phyloP scores from a whole-genome alignment of 306 rosid genomes.

The Spatholobus suberectus region DNA sequence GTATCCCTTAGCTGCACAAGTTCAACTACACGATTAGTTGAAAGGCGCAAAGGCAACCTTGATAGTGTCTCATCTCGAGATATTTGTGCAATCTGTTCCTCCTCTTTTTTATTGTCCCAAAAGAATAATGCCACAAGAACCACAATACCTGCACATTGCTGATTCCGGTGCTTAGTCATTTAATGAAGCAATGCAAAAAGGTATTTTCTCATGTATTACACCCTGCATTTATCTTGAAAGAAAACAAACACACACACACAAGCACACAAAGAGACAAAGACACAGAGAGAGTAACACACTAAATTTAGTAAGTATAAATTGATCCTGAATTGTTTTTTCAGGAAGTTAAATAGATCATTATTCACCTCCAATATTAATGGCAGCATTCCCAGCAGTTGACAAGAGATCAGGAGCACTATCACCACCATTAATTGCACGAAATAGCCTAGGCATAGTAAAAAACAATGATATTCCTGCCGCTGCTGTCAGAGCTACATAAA shows the following conservation, averaged over 20 bases:
- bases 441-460: conserved; percentile 74
- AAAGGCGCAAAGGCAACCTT: conserved; percentile 92
- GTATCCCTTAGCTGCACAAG: conserved; percentile 96
- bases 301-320: conserved; percentile 21
- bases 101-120: conserved; percentile 98
- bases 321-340: conserved; percentile 37
- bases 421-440: conserved; percentile 76
- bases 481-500: conserved; percentile 79
- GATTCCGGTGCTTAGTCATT: conserved; percentile 74
- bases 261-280: not conserved
- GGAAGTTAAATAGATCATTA: conserved; percentile 38
- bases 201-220: conserved; percentile 18
- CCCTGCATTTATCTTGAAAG: conserved; percentile 5
- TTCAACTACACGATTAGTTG: conserved; percentile 95
- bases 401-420: conserved; percentile 84
- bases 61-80: conserved; percentile 85
- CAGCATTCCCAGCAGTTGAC: conserved; percentile 91
- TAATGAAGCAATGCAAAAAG: conserved; percentile 47
- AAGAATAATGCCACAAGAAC: conserved; percentile 77
- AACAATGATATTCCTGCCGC: conserved; percentile 91
- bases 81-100: conserved; percentile 91
- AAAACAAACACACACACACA: not conserved
- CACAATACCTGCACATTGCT: conserved; percentile 82
- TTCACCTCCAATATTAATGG: conserved; percentile 91
- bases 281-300: not conserved